Conservation (phyloP, 1,139 yeast genomes). For the Lodderomyces jiufengensis region DNA sequence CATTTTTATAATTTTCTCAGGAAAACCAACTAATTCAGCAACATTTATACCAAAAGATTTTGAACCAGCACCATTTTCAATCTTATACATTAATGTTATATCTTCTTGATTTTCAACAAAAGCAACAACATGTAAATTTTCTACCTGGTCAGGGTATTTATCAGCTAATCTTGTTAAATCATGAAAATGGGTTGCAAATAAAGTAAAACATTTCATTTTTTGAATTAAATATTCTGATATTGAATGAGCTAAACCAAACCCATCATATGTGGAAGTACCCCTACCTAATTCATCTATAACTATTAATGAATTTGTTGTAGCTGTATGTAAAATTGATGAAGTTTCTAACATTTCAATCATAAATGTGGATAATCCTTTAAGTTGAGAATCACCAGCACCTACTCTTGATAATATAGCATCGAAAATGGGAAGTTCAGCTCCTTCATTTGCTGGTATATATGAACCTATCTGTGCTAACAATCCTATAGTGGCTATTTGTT, state of each 20-base stretch:
- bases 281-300: constrained; percentile 95
- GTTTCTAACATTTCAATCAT: constrained; percentile 99
- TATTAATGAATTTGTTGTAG: constrained; percentile 78
- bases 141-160: constrained; percentile 52
- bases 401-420: constrained; percentile 94
- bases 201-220: constrained; percentile 68
- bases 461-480: constrained; percentile 92
- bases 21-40: constrained; percentile 92
- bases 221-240: constrained; percentile 81
- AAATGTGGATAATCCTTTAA: constrained; percentile 93
- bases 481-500: constrained; percentile 88
- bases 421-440: constrained; percentile 74
- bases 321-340: constrained; percentile 83
- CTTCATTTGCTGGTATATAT: constrained; percentile 59
- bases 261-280: constrained; percentile 96
- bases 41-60: constrained; percentile 97
- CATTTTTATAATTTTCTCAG: constrained; percentile 83
- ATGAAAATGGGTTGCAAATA: constrained; percentile 97
- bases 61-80: constrained; percentile 88
- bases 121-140: constrained; percentile 90
- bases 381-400: constrained; percentile 98
- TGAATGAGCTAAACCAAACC: constrained; percentile 97
- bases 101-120: constrained; percentile 55
- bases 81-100: constrained; percentile 83
- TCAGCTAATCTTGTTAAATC: constrained; percentile 80